Conservation (phyloP, 805 yeast species). For the Schwanniomyces occidentalis region DNA sequence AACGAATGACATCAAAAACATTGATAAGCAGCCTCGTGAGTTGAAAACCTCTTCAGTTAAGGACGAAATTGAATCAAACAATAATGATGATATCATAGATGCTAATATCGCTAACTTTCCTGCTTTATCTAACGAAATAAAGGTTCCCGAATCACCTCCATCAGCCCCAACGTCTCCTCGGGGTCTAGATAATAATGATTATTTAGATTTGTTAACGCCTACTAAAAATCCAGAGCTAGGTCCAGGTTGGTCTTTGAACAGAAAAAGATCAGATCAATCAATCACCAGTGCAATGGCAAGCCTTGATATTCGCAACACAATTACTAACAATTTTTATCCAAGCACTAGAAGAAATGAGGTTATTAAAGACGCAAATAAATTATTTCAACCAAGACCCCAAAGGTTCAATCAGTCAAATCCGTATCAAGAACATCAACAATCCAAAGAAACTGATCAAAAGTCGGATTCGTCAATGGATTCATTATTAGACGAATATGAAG, state of each 20-base stretch:
- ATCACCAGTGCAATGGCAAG: conserved; percentile 32
- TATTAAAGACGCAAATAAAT: neutral
- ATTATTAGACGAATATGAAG: conserved; percentile 45
- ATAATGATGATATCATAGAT: conserved; percentile 1
- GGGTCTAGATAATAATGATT: conserved; percentile 7
- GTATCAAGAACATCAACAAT: neutral
- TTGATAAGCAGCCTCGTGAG: neutral
- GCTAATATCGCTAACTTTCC: conserved; percentile 4
- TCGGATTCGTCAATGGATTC: conserved; percentile 40
- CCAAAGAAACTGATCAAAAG: conserved; percentile 4
- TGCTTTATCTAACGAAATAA: conserved; percentile 26
- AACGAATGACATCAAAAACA: neutral
- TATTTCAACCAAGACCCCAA: conserved; percentile 18
- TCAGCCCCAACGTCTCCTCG: conserved; percentile 43
- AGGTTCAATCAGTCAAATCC: neutral
- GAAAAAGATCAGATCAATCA: conserved; percentile 21
- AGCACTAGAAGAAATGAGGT: neutral
- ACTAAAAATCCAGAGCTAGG: conserved; percentile 1
- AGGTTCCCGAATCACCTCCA: conserved; percentile 47
- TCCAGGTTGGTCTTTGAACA: conserved; percentile 12
- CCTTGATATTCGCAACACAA: no score
- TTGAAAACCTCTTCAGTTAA: neutral
- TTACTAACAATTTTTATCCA: no score
- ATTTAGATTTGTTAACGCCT: neutral
- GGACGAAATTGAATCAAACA: no score